Percentiles rank a stretch among this genome's conserved stretches.
These are phyloP conservation scores for Pichia sp. DNA, from an alignment of 1,139 yeast species.

Conservation along the genomic window DNA sequence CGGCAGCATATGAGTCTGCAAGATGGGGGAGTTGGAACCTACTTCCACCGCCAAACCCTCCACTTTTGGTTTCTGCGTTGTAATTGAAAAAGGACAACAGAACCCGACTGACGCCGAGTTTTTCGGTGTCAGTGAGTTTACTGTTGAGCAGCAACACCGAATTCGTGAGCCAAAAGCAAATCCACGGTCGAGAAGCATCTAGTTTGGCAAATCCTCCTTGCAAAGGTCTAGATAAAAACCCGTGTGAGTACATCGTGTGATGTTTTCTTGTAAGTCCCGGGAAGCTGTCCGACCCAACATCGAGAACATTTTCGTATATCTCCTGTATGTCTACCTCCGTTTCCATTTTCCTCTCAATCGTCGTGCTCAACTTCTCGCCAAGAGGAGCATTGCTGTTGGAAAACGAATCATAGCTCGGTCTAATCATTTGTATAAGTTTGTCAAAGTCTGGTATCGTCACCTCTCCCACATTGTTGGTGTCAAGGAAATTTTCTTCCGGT, in stretches of 20 bases:
- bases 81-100: background rate
- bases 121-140: constrained; percentile 15
- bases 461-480: background rate
- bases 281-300: constrained; percentile 28
- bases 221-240: constrained; percentile 42
- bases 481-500: background rate
- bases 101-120: constrained; percentile 6
- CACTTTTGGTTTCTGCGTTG: constrained; percentile 32
- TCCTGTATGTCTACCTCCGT: constrained; percentile 29
- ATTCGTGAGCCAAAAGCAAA: constrained; percentile 78
- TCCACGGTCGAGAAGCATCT: constrained; percentile 92
- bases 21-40: constrained; percentile 72
- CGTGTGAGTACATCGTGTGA: constrained; percentile 40
- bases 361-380: constrained; percentile 22
- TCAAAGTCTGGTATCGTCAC: constrained; percentile 21
- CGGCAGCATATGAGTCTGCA: constrained; percentile 80
- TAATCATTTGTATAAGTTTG: constrained; percentile 24
- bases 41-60: constrained; percentile 83
- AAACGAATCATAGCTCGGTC: constrained; percentile 15
- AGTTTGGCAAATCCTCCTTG: constrained; percentile 47
- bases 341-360: constrained; percentile 30
- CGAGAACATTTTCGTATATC: constrained; percentile 31
- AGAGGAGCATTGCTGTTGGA: constrained; percentile 13
- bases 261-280: constrained; percentile 31
- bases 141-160: constrained; percentile 42